These are phyloP conservation scores for Marchantia paleacea DNA, from an alignment of 225 moss, liverwort and hornwort species.

Conservation along the genomic window DNA sequence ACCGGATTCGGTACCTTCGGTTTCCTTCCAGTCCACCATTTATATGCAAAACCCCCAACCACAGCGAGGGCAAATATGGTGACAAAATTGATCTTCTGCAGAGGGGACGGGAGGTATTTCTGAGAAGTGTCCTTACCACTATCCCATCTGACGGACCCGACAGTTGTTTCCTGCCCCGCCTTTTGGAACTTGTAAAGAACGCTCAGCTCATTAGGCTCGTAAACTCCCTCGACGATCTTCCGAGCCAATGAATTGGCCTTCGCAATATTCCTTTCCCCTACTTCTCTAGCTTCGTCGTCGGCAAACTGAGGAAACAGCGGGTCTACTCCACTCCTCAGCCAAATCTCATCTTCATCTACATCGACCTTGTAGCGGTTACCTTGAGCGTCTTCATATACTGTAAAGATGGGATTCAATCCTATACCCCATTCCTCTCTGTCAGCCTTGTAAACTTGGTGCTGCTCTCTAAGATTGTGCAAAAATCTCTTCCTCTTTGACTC, in stretches of 20 bases:
- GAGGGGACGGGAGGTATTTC: neutral
- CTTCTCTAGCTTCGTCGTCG: constrained; percentile 20
- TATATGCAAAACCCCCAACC: constrained; percentile 20
- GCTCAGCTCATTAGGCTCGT: constrained; percentile 39
- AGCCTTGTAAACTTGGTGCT: constrained; percentile 35
- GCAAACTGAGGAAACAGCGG: constrained; percentile 17
- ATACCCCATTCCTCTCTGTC: constrained; percentile 53
- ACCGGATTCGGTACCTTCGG: constrained; percentile 48
- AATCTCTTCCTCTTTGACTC: constrained; percentile 22
- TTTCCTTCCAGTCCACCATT: constrained; percentile 49
- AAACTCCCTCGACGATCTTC: constrained; percentile 40
- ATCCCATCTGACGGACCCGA: neutral
- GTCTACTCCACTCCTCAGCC: constrained; percentile 39
- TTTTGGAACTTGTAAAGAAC: constrained; percentile 38
- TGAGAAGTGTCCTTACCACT: neutral
- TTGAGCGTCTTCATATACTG: constrained; percentile 36
- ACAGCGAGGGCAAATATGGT: constrained; percentile 17
- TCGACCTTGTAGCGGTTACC: constrained; percentile 41
- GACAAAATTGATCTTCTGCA: constrained; percentile 17
- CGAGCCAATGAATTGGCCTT: constrained; percentile 35
- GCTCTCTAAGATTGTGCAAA: constrained; percentile 44
- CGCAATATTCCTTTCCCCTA: constrained; percentile 29
- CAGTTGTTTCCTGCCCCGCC: neutral
- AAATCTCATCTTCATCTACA: constrained; percentile 42
- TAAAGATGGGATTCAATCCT: constrained; percentile 47